Evolutionary conservation across 2,329 filamentous ascomycete species (phyloP), one percentile per base, ranked within the genome.

Genomic region (Trichophaea hybrida): DNA sequence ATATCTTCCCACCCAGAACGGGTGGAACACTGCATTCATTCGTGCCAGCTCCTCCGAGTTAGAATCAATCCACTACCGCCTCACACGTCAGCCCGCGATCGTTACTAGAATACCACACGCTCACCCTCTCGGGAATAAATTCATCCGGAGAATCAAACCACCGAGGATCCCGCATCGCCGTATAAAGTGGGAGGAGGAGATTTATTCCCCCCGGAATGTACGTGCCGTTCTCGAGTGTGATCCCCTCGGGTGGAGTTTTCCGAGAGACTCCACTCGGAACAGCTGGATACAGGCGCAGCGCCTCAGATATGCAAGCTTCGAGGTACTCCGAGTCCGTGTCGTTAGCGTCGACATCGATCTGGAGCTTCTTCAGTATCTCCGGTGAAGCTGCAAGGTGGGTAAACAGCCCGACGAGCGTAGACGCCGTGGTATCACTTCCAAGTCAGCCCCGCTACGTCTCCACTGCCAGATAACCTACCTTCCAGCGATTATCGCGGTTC

Each of bases 281-380:
- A 0, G 86, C 84, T 0, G 88, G 87, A 69, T 90, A 84, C 66
- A 88, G 70, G 12, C 86, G 80, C 74, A 90, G 87, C 3, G 83
- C 80, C 71, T 93, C 87, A 68, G 90, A 86, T 67, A 91, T 78
- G 59, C 81, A 83, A 3, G 86, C 86, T 68, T 89, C 84, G 4
- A 93, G 79, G 70, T 90, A 93, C 13, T n/a, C n/a, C 4, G 50
- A 53, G 13, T 43, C 33, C 8, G n/a, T 17, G 6, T 54, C 46
- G 17, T 43, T 34, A 7, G 8, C 15, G 32, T 56, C 54, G 24
- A 51, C 44, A 33, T 59, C 48, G 31, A 15, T 10, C n/a, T 59
- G 58, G 8, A 62, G 54, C 13, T 38, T 50, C 43, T 57, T 34
- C 5, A 12, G 33, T 24, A 37, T 40, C 17, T 49, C 15, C 4